Conservation (phyloP, 2,329 filamentous ascomycete genomes). For the Metarhizium robertsii region DNA sequence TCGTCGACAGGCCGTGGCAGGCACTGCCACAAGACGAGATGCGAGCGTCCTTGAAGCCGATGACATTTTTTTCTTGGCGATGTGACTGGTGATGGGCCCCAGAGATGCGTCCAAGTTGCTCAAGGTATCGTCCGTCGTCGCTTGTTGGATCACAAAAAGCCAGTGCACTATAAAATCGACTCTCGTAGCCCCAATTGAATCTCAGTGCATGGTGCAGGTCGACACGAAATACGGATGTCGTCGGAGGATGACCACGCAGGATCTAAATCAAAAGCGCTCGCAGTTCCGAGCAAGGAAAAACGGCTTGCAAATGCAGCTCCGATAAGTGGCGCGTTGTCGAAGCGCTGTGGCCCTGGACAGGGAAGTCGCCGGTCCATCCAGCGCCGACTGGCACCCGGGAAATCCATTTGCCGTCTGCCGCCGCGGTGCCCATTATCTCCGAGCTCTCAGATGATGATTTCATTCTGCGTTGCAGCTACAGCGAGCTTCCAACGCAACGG, state of each 20-base stretch:
- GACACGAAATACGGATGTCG: background rate
- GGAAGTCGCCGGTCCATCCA: background rate
- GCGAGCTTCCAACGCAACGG: slow-evolving; percentile 1
- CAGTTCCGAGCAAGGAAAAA: slow-evolving; percentile 1
- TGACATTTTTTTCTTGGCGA: slow-evolving; percentile 13
- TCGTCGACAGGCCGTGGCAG: slow-evolving; percentile 19
- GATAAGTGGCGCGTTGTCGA: slow-evolving; percentile 7
- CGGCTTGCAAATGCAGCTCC: slow-evolving; percentile 10
- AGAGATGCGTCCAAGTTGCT: background rate
- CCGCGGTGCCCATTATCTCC: slow-evolving; percentile 15
- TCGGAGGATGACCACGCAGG: background rate
- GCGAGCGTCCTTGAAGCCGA: slow-evolving; percentile 23
- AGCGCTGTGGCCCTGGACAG: background rate
- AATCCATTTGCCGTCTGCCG: slow-evolving; percentile 24
- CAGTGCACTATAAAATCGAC: background rate
- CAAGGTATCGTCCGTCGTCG: background rate
- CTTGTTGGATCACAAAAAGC: background rate
- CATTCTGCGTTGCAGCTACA: background rate
- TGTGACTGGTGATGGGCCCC: background rate
- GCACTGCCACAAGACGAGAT: slow-evolving; percentile 23
- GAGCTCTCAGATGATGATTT: slow-evolving; percentile 12
- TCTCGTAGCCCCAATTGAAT: background rate
- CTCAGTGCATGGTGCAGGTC: slow-evolving; percentile 1
- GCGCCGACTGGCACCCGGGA: slow-evolving; percentile 12
- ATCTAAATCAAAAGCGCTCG: background rate